Evolutionary conservation across 2,329 filamentous ascomycete genomes (phyloP).

Genomic region (Monosporascus ibericus): DNA sequence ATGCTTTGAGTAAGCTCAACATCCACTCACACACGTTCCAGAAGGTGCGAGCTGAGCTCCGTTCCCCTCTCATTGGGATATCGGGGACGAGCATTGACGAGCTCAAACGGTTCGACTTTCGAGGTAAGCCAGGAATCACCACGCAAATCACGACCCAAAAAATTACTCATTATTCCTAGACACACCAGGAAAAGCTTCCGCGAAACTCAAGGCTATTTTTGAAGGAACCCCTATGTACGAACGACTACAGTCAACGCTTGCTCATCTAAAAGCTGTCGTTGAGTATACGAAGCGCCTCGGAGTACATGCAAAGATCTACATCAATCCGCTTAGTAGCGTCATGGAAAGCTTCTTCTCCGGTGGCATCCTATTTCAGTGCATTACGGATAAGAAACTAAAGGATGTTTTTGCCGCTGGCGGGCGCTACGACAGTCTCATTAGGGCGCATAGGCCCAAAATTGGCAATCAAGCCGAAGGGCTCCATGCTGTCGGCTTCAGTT

Average conservation of each 20-base stretch:
- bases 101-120: constrained; percentile 83
- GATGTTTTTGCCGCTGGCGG: constrained; percentile 92
- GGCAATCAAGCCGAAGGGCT: constrained; percentile 56
- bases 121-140: constrained; percentile 43
- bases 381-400: constrained; percentile 76
- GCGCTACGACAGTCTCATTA: constrained; percentile 84
- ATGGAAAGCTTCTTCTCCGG: constrained; percentile 88
- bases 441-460: constrained; percentile 70
- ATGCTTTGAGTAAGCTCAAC: constrained; percentile 81
- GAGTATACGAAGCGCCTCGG: constrained; percentile 71
- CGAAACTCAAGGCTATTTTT: constrained; percentile 53
- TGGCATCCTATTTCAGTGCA: constrained; percentile 82
- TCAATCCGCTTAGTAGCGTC: constrained; percentile 79
- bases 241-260: constrained; percentile 68
- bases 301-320: constrained; percentile 70
- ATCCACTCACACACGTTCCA: constrained; percentile 75
- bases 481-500: constrained; percentile 86
- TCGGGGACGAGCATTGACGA: constrained; percentile 89
- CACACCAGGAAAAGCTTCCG: constrained; percentile 49
- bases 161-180: constrained; percentile 30
- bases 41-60: constrained; percentile 74
- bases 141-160: neutral
- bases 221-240: constrained; percentile 63
- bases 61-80: constrained; percentile 73
- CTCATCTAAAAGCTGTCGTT: constrained; percentile 73